Percentiles rank a stretch among this genome's conserved stretches.
Evolutionary conservation across 2,329 filamentous ascomycete genomes (phyloP).

Genomic region (Amphichorda felina): DNA sequence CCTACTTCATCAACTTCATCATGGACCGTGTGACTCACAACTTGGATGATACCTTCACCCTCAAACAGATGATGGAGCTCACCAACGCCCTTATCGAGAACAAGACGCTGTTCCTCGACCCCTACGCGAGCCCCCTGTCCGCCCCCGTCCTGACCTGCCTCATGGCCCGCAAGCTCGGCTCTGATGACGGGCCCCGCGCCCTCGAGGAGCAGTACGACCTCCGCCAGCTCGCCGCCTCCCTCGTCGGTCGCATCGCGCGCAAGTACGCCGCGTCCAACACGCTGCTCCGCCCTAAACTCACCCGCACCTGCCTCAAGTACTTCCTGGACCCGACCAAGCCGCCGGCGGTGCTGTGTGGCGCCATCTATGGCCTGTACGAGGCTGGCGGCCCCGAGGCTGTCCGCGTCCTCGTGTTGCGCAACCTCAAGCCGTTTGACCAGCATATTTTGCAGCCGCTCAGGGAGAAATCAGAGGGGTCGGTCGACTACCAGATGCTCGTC

Average conservation of each 20-base stretch:
- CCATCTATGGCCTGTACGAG: slow-evolving; percentile 66
- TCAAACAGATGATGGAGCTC: slow-evolving; percentile 88
- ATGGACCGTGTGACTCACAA: slow-evolving; percentile 92
- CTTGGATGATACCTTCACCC: slow-evolving; percentile 77
- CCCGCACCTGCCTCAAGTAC: slow-evolving; percentile 83
- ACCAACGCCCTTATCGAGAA: slow-evolving; percentile 77
- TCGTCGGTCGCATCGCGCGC: slow-evolving; percentile 66
- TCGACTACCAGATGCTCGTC: slow-evolving; percentile 44
- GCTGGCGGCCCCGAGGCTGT: slow-evolving; percentile 58
- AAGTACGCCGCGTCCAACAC: slow-evolving; percentile 76
- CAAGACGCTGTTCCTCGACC: slow-evolving; percentile 59
- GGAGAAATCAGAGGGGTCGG: slow-evolving; percentile 35
- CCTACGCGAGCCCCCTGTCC: slow-evolving; percentile 54
- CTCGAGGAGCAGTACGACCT: slow-evolving; percentile 61
- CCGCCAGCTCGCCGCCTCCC: slow-evolving; percentile 70
- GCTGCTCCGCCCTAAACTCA: slow-evolving; percentile 76
- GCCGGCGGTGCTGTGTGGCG: slow-evolving; percentile 77
- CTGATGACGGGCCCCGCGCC: slow-evolving; percentile 36
- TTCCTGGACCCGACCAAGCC: slow-evolving; percentile 82
- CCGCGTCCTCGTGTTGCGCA: slow-evolving; percentile 42
- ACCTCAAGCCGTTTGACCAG: slow-evolving; percentile 40
- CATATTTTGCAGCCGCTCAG: slow-evolving; percentile 40
- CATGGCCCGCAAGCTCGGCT: slow-evolving; percentile 64
- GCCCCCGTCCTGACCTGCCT: slow-evolving; percentile 87
- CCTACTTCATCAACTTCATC: slow-evolving; percentile 94